These are phyloP conservation scores for Trapa bicornis DNA, from an alignment of 345 rosid species.

Conservation along the genomic window DNA sequence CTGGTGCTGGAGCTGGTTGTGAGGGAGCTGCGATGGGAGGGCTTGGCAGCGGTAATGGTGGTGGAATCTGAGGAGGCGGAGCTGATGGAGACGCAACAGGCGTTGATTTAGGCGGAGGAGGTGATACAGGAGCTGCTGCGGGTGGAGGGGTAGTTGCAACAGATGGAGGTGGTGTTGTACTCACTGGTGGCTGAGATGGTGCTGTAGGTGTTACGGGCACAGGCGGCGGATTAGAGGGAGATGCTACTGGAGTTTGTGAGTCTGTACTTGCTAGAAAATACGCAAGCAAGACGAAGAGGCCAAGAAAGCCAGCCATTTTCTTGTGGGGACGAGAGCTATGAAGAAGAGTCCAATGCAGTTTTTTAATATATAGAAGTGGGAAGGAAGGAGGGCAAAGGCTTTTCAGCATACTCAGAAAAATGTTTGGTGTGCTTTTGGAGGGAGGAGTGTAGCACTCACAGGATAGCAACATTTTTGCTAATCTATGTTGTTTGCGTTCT, in stretches of 20 bases:
- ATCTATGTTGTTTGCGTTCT: neutral
- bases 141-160: conserved; percentile 9
- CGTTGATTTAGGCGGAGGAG: conserved; percentile 52
- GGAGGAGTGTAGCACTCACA: conserved; percentile 38
- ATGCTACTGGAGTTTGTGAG: conserved; percentile 64
- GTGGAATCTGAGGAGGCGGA: conserved; percentile 38
- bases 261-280: conserved; percentile 24
- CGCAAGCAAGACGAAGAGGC: conserved; percentile 25
- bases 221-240: conserved; percentile 24
- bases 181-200: conserved; percentile 28
- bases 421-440: conserved; percentile 36
- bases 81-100: conserved; percentile 49
- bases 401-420: conserved; percentile 2
- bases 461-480: conserved; percentile 47
- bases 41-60: conserved; percentile 44
- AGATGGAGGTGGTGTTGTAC: conserved; percentile 31
- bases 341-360: neutral
- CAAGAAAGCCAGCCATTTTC: conserved; percentile 6
- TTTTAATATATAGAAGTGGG: conserved; percentile 5
- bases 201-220: conserved; percentile 19
- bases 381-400: neutral
- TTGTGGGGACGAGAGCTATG: neutral
- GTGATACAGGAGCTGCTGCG: conserved; percentile 28
- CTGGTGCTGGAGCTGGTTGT: conserved; percentile 20
- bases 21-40: conserved; percentile 45